Evolutionary conservation across 2,329 filamentous ascomycete species (phyloP).

Genomic region (Emergomyces africanus): DNA sequence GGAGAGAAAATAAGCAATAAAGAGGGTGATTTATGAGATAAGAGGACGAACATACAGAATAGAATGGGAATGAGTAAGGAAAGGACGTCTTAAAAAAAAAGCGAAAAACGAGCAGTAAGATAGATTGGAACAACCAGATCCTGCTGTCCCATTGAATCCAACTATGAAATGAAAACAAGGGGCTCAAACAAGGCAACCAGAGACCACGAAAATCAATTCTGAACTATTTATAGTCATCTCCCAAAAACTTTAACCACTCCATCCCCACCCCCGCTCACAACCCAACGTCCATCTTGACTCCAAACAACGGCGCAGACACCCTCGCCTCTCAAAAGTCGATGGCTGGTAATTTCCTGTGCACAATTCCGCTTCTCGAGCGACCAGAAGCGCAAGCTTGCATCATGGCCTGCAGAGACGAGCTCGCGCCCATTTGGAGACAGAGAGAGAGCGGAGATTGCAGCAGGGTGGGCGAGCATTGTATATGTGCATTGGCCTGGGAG

Average conservation of each 20-base stretch:
- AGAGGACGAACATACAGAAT: background rate
- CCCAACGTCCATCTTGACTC: slow-evolving; percentile 90
- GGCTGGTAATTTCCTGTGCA: slow-evolving; percentile 86
- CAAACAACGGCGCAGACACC: slow-evolving; percentile 90
- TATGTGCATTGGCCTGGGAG: slow-evolving; percentile 92
- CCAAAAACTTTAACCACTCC: slow-evolving; percentile 86
- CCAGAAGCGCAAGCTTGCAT: slow-evolving; percentile 94
- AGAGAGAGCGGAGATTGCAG: slow-evolving; percentile 81
- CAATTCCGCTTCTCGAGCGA: slow-evolving; percentile 89
- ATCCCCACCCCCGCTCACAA: slow-evolving; percentile 88
- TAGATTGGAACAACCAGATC: background rate
- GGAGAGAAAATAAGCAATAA: too few species aligned
- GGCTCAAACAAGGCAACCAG: slow-evolving; percentile 12
- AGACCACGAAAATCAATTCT: slow-evolving; percentile 16
- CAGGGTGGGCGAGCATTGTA: slow-evolving; percentile 93
- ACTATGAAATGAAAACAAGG: slow-evolving; percentile 6
- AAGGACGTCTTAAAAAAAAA: background rate
- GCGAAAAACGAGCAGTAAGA: background rate
- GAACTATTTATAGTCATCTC: slow-evolving; percentile 17
- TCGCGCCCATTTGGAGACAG: slow-evolving; percentile 88
- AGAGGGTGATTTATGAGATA: background rate
- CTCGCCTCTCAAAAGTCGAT: slow-evolving; percentile 90
- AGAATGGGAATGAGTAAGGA: slow-evolving; percentile 3
- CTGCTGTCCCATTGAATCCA: slow-evolving; percentile 9
- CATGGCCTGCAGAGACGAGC: slow-evolving; percentile 89